Evolutionary conservation across 2,329 filamentous ascomycete species (phyloP).

Genomic region (Falciphora oryzae): DNA sequence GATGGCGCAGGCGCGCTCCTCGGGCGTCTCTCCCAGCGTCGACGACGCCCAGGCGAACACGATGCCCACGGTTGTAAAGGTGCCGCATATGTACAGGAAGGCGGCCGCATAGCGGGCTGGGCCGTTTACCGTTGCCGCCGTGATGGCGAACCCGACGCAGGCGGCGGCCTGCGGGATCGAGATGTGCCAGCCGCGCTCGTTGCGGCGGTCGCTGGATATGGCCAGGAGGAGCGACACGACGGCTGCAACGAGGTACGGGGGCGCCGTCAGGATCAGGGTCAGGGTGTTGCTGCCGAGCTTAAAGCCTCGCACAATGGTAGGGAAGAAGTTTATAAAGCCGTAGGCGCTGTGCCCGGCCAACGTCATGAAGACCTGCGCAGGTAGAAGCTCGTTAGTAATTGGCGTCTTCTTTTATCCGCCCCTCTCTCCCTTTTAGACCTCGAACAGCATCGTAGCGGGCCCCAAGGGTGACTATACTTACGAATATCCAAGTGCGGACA

Average conservation of each 20-base stretch:
- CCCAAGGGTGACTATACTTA: not conserved
- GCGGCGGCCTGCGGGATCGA: conserved; percentile 4
- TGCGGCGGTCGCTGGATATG: conserved; percentile 8
- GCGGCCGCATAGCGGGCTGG: conserved; percentile 31
- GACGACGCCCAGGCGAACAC: conserved; percentile 30
- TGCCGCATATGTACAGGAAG: conserved; percentile 27
- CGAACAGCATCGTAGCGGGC: not conserved
- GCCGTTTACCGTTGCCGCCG: conserved; percentile 5
- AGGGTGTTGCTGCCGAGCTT: conserved; percentile 20
- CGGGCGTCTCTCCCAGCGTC: conserved; percentile 28
- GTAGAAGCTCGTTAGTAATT: not conserved
- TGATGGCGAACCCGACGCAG: conserved; percentile 8
- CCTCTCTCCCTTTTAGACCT: conserved; percentile 6
- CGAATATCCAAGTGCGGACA: conserved; percentile 21
- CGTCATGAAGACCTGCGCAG: conserved; percentile 12
- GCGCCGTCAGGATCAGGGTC: conserved; percentile 26
- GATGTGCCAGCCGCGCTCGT: conserved; percentile 5
- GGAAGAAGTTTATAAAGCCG: conserved; percentile 22
- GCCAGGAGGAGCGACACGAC: conserved; percentile 12
- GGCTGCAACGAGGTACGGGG: conserved; percentile 20
- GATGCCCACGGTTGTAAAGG: conserved; percentile 28
- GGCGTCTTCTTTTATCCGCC: conserved; percentile 1
- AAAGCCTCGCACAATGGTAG: conserved; percentile 18
- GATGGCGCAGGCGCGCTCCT: conserved; percentile 30
- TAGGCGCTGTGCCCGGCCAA: conserved; percentile 19